These are phyloP conservation scores for Skeletonema grethae DNA, from an alignment of 108 stramenopile genomes.

Conservation along the genomic window DNA sequence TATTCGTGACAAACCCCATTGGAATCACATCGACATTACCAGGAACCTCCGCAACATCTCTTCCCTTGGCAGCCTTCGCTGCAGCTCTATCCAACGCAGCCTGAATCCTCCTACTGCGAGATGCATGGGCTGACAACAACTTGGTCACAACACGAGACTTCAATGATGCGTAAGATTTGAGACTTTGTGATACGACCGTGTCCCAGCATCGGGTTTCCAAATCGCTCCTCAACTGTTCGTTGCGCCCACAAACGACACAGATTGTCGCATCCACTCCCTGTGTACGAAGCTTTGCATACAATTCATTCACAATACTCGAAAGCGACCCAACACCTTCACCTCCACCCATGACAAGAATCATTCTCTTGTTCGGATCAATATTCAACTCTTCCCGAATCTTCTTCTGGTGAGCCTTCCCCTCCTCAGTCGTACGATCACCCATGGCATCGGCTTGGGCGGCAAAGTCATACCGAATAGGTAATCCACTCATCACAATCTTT, in stretches of 20 bases:
- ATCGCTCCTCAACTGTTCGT: slow-evolving; percentile 69
- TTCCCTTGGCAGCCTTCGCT: slow-evolving; percentile 33
- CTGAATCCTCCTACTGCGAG: slow-evolving; percentile 43
- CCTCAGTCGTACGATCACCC: slow-evolving; percentile 63
- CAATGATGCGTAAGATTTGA: slow-evolving; percentile 38
- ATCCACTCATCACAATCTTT: slow-evolving; percentile 87
- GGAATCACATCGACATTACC: slow-evolving; percentile 77
- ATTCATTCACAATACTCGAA: slow-evolving; percentile 75
- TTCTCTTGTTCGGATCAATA: slow-evolving; percentile 58
- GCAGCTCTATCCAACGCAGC: slow-evolving; percentile 40
- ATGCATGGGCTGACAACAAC: slow-evolving; percentile 21
- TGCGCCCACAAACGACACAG: slow-evolving; percentile 94
- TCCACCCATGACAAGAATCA: slow-evolving; percentile 94
- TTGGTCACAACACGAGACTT: slow-evolving; percentile 35
- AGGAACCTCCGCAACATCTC: slow-evolving; percentile 42
- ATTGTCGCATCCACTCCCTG: slow-evolving; percentile 81
- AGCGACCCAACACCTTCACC: slow-evolving; percentile 94
- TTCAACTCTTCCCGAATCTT: slow-evolving; percentile 55
- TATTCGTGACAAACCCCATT: slow-evolving; percentile 92
- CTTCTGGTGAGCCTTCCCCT: slow-evolving; percentile 57
- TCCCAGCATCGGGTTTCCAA: slow-evolving; percentile 77
- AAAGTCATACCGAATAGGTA: slow-evolving; percentile 94
- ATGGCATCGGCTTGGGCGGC: slow-evolving; percentile 61
- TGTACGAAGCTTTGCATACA: slow-evolving; percentile 56
- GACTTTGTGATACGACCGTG: slow-evolving; percentile 48